Evolutionary conservation across 2,329 filamentous ascomycete species (phyloP), one percentile per base, ranked within the genome.

Genomic region (Fusarium mexicanum): DNA sequence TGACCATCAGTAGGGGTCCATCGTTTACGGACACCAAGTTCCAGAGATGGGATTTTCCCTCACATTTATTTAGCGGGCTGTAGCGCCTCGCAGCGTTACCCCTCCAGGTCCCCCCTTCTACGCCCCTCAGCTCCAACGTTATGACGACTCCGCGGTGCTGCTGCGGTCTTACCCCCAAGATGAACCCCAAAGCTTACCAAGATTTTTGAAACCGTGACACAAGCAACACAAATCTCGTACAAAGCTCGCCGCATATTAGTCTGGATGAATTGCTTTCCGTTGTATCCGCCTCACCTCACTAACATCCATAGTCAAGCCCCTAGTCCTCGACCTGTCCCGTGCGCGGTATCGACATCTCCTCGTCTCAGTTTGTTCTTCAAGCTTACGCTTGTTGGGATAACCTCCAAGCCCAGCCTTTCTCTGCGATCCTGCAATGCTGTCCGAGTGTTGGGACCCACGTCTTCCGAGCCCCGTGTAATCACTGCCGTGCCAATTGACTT

Each of bases 401-500:
- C 59, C 44, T 73, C 61, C 38, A 64, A 69, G 64, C 46, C 61
- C 64, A 51, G 43, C 46, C 48, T 68, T 61, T 60, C 43, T 60
- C 43, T 35, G 63, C 55, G 55, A 55, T 67, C 50, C 61, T 72
- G 61, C 61, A 51, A 67, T 69, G 61, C 62, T 67, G 62, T 61
- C 70, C 67, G 72, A 74, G 59, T 76, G 72, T 74, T 77, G 67
- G 74, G 76, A 57, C 71, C 65, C 67, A 67, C 66, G 57, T 67
- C 76, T 66, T 67, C 68, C 71, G 64, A 57, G 51, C 54, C 54
- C 72, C 67, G 76, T 72, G 67, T 71, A 67, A 69, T 76, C 73
- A 78, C 76, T 78, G 70, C 76, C 76, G 76, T 78, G 66, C 76
- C 76, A 78, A 78, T 78, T 67, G 76, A 77, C 53, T 71, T 72